Conservation (phyloP, 106 monocot genomes). For the Platanthera zijinensis region DNA sequence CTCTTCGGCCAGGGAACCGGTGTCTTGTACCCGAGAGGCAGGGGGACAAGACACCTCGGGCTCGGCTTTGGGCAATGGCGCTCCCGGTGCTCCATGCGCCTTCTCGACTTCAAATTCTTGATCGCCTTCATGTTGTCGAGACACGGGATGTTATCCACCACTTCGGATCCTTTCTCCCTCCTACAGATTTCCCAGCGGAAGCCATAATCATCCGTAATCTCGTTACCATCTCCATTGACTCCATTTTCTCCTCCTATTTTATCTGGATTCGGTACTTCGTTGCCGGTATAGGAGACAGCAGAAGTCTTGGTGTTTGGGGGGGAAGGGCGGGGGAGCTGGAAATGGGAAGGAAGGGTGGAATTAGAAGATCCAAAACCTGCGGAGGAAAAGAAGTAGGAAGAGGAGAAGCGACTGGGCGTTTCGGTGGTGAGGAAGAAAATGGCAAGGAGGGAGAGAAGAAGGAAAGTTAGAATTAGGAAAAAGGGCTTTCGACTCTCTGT, state of each 20-base stretch:
- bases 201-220: constrained; percentile 6
- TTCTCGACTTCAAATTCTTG: constrained; percentile 69
- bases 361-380: constrained; percentile 3
- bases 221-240: constrained; percentile 5
- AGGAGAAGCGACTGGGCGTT: constrained; percentile 16
- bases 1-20: constrained; percentile 85
- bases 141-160: constrained; percentile 80
- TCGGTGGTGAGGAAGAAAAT: constrained; percentile 23
- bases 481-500: constrained; percentile 22
- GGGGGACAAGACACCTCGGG: constrained; percentile 56
- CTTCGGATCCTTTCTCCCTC: constrained; percentile 21
- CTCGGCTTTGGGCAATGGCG: constrained; percentile 68
- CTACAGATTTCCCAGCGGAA: constrained; percentile 56
- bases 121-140: constrained; percentile 85
- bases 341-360: constrained; percentile 3
- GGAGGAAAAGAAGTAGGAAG: constrained; percentile 10
- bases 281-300: neutral
- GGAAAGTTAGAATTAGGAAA: constrained; percentile 26
- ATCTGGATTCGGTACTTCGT: neutral
- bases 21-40: constrained; percentile 55
- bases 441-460: constrained; percentile 37
- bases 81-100: constrained; percentile 87
- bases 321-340: neutral
- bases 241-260: constrained; percentile 3
- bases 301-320: neutral